Evolutionary conservation across 2,329 filamentous ascomycete species (phyloP).

Genomic region (Verticillium klebahnii): DNA sequence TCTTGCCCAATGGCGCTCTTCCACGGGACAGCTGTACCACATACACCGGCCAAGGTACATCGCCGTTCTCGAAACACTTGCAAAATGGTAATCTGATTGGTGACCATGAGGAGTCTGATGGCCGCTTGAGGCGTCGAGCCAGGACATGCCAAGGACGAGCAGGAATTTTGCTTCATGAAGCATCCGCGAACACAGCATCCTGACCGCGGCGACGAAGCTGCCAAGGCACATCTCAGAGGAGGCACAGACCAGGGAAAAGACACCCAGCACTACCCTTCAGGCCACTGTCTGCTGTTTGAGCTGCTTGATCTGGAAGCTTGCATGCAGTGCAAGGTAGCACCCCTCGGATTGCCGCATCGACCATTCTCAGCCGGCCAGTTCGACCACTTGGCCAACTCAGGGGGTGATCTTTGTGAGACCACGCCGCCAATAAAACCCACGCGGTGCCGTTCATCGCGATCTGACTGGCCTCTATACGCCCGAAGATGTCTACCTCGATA

Average conservation of each 20-base stretch:
- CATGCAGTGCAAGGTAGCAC: not conserved
- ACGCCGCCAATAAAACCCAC: not conserved
- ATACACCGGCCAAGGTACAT: not conserved
- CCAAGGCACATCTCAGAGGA: too few relatives aligned
- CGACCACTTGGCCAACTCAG: not conserved
- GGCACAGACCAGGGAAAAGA: not conserved
- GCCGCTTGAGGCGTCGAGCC: too few relatives aligned
- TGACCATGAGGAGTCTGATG: too few relatives aligned
- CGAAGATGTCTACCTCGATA: slow-evolving; percentile 1
- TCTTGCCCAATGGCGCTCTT: not conserved
- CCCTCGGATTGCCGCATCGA: not conserved
- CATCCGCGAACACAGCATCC: too few relatives aligned
- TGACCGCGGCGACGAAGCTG: too few relatives aligned
- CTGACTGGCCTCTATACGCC: slow-evolving; percentile 4
- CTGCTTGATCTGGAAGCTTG: not conserved
- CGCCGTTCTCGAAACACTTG: too few relatives aligned
- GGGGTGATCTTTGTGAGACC: not conserved
- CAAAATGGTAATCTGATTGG: too few relatives aligned
- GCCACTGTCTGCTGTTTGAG: not conserved
- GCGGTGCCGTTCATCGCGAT: not conserved
- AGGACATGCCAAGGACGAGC: too few relatives aligned
- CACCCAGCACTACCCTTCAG: not conserved
- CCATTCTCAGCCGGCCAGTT: not conserved
- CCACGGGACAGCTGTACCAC: not conserved
- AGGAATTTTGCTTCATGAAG: too few relatives aligned